These are phyloP conservation scores for Candida vaughaniae DNA, from an alignment of 805 yeast genomes.

Conservation along the genomic window DNA sequence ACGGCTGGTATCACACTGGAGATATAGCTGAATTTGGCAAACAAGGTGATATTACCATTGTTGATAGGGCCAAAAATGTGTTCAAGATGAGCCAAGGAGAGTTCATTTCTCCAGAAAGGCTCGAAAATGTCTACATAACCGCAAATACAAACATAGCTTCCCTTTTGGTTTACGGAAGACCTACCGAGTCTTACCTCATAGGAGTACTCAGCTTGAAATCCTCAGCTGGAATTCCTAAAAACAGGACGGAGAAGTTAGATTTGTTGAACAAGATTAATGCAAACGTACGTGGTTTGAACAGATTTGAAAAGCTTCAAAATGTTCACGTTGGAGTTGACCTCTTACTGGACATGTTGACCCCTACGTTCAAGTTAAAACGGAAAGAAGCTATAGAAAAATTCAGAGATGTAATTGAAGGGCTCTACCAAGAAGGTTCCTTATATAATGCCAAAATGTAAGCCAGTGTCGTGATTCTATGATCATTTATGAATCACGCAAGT, in stretches of 20 bases:
- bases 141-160: slow-evolving; percentile 25
- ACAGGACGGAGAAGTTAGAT: slow-evolving; percentile 19
- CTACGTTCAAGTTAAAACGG: slow-evolving; percentile 40
- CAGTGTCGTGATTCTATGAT: too few species aligned
- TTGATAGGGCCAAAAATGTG: slow-evolving; percentile 48
- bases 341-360: slow-evolving; percentile 36
- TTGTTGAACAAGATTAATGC: slow-evolving; percentile 21
- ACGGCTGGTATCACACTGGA: slow-evolving; percentile 60
- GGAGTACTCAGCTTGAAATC: slow-evolving; percentile 24
- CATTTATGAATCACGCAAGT: too few species aligned
- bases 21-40: slow-evolving; percentile 37
- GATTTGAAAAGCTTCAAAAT: slow-evolving; percentile 38
- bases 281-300: slow-evolving; percentile 17
- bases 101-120: slow-evolving; percentile 41
- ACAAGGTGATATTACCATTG: slow-evolving; percentile 38
- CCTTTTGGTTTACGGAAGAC: slow-evolving; percentile 30
- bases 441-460: slow-evolving; percentile 1
- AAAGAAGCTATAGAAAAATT: slow-evolving; percentile 28
- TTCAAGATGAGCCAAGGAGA: slow-evolving; percentile 41
- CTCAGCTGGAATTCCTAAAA: slow-evolving; percentile 18
- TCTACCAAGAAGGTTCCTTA: slow-evolving; percentile 36
- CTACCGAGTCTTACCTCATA: slow-evolving; percentile 23
- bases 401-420: slow-evolving; percentile 20
- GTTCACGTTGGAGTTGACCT: slow-evolving; percentile 32
- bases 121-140: slow-evolving; percentile 31